Conservation (phyloP, 495 filamentous ascomycete genomes). For the Hyaloscypha variabilis region DNA sequence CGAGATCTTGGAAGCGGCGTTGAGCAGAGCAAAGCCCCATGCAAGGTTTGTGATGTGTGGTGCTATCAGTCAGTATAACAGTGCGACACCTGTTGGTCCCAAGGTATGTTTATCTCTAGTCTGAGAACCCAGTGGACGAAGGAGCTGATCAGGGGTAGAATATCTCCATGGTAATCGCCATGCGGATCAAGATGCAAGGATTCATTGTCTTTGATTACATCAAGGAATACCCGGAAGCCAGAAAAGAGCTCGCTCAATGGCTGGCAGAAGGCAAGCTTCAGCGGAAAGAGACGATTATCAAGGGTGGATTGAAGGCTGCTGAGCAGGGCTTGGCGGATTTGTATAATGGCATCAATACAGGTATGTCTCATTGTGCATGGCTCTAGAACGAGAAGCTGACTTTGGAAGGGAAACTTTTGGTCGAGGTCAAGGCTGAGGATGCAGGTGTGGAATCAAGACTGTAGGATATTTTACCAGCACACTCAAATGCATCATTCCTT, state of each 20-base stretch:
- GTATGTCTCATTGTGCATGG: constrained; percentile 31
- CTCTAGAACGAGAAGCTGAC: constrained; percentile 4
- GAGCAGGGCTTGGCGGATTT: constrained; percentile 52
- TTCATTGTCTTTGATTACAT: constrained; percentile 63
- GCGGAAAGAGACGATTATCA: constrained; percentile 56
- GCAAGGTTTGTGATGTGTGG: constrained; percentile 68
- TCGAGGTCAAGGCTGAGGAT: constrained; percentile 27
- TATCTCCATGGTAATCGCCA: constrained; percentile 45
- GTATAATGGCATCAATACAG: constrained; percentile 59
- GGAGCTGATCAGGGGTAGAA: constrained; percentile 20
- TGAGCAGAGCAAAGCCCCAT: constrained; percentile 53
- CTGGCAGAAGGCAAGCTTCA: constrained; percentile 57
- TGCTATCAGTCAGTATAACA: constrained; percentile 49
- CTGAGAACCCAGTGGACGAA: neutral
- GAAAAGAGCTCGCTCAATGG: constrained; percentile 51
- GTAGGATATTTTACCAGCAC: neutral
- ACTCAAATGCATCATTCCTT: neutral
- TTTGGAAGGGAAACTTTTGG: constrained; percentile 26
- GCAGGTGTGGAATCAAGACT: neutral
- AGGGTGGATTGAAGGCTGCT: constrained; percentile 52
- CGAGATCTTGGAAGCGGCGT: constrained; percentile 63
- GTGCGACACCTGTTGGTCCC: constrained; percentile 30
- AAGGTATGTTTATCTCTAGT: constrained; percentile 19
- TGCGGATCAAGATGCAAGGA: constrained; percentile 55
- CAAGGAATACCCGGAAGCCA: constrained; percentile 36